Evolutionary conservation across 1,284 basidiomycete genomes (phyloP).

Genomic region (Pisolithus thermaeus): DNA sequence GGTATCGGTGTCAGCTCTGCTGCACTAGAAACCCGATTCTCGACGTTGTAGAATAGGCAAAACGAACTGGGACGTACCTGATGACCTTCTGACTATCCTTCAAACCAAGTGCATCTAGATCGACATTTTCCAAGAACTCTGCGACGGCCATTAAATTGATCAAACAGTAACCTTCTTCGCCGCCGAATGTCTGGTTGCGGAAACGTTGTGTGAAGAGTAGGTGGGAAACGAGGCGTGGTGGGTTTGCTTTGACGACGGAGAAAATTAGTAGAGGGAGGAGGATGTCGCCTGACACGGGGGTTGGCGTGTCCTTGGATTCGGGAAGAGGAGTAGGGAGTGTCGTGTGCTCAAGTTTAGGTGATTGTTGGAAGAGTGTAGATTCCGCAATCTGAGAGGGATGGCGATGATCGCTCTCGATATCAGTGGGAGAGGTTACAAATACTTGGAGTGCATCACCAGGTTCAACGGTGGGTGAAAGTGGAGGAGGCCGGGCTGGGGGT

Average conservation of each 20-base stretch:
- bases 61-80: conserved; percentile 33
- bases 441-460: not conserved
- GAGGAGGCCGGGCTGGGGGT: conserved; percentile 18
- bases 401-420: not conserved
- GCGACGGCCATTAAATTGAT: conserved; percentile 92
- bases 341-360: conserved; percentile 20
- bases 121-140: conserved; percentile 90
- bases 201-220: conserved; percentile 86
- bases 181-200: conserved; percentile 62
- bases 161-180: conserved; percentile 86
- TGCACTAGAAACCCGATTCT: conserved; percentile 38
- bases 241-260: conserved; percentile 87
- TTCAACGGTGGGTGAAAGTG: not conserved
- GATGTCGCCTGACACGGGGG: conserved; percentile 67
- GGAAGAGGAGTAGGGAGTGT: conserved; percentile 10
- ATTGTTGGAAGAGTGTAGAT: not conserved
- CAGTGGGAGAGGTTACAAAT: not conserved
- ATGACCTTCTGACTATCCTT: conserved; percentile 58
- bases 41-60: not conserved
- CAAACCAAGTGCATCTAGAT: conserved; percentile 76
- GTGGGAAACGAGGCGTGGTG: conserved; percentile 78
- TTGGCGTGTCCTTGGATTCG: conserved; percentile 28
- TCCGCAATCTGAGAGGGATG: not conserved
- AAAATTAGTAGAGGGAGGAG: conserved; percentile 89
- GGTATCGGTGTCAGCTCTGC: conserved; percentile 76